Evolutionary conservation across 2,329 filamentous ascomycete species (phyloP).

Genomic region (Hymenoscyphus scutula): DNA sequence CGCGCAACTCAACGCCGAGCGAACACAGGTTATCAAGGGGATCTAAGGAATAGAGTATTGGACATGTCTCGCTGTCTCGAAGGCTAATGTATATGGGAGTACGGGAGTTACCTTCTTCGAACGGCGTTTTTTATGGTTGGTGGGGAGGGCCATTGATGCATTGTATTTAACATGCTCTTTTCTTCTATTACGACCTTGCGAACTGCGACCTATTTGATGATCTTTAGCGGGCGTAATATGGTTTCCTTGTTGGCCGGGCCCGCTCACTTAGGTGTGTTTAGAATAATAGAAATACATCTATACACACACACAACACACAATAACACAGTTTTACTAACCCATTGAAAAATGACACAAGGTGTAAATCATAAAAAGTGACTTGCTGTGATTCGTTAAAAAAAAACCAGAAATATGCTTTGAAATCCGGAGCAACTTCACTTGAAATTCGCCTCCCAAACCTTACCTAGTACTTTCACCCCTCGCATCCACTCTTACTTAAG

Average conservation of each 20-base stretch:
- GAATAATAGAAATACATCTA: conserved; percentile 5
- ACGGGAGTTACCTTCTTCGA: background rate
- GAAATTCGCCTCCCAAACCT: background rate
- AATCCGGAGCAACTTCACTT: background rate
- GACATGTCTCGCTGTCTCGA: background rate
- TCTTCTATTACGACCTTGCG: background rate
- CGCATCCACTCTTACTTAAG: background rate
- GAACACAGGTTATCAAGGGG: conserved; percentile 91
- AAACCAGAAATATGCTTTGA: no score
- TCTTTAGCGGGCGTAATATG: conserved; percentile 22
- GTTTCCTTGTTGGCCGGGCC: background rate
- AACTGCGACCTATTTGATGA: conserved; percentile 1
- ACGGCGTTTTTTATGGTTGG: conserved; percentile 7
- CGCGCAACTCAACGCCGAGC: conserved; percentile 85
- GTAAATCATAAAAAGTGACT: background rate
- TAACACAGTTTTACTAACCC: background rate
- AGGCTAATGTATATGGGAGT: background rate
- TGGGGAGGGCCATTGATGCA: conserved; percentile 7
- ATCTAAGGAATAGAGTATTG: conserved; percentile 52
- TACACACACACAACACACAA: background rate
- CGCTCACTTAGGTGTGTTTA: conserved; percentile 10
- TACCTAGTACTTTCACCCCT: background rate
- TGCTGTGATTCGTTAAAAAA: background rate
- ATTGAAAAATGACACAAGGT: background rate
- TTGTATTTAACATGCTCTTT: conserved; percentile 21